Conservation (phyloP, 1,284 basidiomycete genomes). For the Grifola frondosa region DNA sequence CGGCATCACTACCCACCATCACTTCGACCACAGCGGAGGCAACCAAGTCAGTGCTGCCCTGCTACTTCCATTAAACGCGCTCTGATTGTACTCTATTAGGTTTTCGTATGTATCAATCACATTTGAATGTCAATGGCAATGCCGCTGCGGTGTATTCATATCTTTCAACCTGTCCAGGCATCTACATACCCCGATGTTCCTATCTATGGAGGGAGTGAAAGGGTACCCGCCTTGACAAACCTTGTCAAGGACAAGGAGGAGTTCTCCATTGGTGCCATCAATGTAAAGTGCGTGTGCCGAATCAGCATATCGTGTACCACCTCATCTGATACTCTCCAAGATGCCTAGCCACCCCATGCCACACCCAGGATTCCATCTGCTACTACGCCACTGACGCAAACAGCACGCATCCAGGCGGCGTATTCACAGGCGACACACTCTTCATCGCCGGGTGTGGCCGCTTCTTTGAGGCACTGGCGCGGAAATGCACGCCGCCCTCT, state of each 20-base stretch:
- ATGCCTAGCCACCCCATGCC: constrained; percentile 90
- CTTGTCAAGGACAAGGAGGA: constrained; percentile 78
- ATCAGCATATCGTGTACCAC: no score
- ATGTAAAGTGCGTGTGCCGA: constrained; percentile 55
- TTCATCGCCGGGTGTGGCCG: constrained; percentile 95
- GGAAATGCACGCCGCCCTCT: constrained; percentile 84
- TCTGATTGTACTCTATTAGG: constrained; percentile 33
- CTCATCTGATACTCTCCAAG: no score
- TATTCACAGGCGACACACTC: constrained; percentile 96
- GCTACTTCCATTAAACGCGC: not conserved
- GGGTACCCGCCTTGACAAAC: constrained; percentile 67
- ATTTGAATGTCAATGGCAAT: not conserved
- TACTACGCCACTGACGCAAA: constrained; percentile 72
- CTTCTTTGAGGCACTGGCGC: constrained; percentile 89
- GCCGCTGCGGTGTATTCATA: not conserved
- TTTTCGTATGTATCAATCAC: constrained; percentile 47
- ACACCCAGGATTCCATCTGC: constrained; percentile 96
- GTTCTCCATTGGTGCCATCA: constrained; percentile 70
- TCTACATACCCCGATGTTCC: constrained; percentile 62
- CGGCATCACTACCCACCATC: constrained; percentile 86
- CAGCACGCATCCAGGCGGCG: constrained; percentile 60
- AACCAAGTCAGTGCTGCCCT: constrained; percentile 52
- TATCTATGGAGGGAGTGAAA: constrained; percentile 83
- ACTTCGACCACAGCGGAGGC: constrained; percentile 89
- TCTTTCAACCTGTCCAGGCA: constrained; percentile 42